These are phyloP conservation scores for Aureococcus anophagefferens DNA, from an alignment of 108 stramenopile genomes.

Conservation along the genomic window DNA sequence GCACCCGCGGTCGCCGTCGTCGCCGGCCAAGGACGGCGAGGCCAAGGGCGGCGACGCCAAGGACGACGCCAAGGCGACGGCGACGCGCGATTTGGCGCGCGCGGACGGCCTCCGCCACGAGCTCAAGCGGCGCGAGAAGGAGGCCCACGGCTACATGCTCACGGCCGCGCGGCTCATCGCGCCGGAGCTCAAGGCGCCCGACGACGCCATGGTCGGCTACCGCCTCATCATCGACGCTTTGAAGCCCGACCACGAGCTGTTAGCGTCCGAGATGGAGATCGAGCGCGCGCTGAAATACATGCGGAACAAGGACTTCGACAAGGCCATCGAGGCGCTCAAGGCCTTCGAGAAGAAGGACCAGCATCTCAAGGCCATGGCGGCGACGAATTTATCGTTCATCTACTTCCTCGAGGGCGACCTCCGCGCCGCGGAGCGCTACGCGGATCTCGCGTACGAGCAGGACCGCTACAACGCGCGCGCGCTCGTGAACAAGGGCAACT, in stretches of 20 bases:
- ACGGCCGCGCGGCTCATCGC: conserved; percentile 63
- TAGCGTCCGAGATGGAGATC: conserved; percentile 57
- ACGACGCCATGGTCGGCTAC: conserved; percentile 53
- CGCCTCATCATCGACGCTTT: conserved; percentile 63
- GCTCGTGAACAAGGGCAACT: conserved; percentile 83
- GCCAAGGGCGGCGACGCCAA: conserved; percentile 29
- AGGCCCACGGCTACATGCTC: conserved; percentile 37
- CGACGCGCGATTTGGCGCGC: neutral
- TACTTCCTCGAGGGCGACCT: conserved; percentile 72
- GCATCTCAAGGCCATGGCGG: conserved; percentile 58
- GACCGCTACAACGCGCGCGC: conserved; percentile 76
- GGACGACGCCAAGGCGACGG: neutral
- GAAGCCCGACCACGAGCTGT: conserved; percentile 41
- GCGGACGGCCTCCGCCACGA: conserved; percentile 28
- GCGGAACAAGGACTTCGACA: conserved; percentile 44
- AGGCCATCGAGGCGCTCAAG: conserved; percentile 50
- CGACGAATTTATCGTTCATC: conserved; percentile 73
- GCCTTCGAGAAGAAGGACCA: conserved; percentile 66
- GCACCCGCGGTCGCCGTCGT: too few relatives aligned
- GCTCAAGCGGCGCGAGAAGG: conserved; percentile 27
- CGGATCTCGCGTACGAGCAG: conserved; percentile 58
- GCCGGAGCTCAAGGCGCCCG: conserved; percentile 43
- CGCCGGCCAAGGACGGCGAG: conserved; percentile 4
- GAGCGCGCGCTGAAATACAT: conserved; percentile 54
- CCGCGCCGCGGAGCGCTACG: conserved; percentile 56